Base-by-base conservation (phyloP, 495 filamentous ascomycete genomes). In the Xylaria venustula region DNA sequence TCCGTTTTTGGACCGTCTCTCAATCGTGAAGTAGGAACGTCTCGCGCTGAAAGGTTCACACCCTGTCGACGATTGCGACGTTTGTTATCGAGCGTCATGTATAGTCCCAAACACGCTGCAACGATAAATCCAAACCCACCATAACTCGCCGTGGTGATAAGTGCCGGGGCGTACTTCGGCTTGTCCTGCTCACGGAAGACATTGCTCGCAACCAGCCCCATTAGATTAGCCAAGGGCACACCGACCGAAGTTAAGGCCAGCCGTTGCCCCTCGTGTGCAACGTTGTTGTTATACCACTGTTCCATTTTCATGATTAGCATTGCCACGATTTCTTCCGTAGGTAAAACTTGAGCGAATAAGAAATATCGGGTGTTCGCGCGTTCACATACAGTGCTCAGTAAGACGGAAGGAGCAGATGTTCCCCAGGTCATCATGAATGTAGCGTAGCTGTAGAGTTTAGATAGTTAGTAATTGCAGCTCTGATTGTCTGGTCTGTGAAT, bases 371-470 rank as follows among this genome's bases (percentile, higher is more conserved):
- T 36, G 22, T 12, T 20, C 0, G 5, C 25, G n/a, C 7, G 20
- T 41, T n/a, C 2, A 63, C 67, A 63, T 60, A 71, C 69, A 12
- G 81, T 82, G 11, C 79, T 81, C 14, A 85, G 65, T 15, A 86
- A 70, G 20, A 84, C 80, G 1, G 80, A 83, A 0, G 83, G 79
- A 3, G 81, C 82, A n/a, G 78, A 84, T 0, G 80, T 84, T 15
- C 82, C 82, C 88, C 89, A 92, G 15, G 85, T 87, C 88, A 93
- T 91, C 87, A 92, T 90, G 70, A 92, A 93, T 20, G 80, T 84
- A 11, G 88, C 87, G 56, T 89, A 92, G 59, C 53, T 55, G 26
- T 7, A 55, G 15, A 14, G 14, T 20, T 42, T 22, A 14, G 7
- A n/a, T n/a, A 17, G 20, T 54, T 22, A 54, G 51, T 42, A 20